Percentiles rank a stretch among this genome's conserved stretches.
Conservation (phyloP, 2,329 filamentous ascomycete genomes). For the Colletotrichum cuscutae region DNA sequence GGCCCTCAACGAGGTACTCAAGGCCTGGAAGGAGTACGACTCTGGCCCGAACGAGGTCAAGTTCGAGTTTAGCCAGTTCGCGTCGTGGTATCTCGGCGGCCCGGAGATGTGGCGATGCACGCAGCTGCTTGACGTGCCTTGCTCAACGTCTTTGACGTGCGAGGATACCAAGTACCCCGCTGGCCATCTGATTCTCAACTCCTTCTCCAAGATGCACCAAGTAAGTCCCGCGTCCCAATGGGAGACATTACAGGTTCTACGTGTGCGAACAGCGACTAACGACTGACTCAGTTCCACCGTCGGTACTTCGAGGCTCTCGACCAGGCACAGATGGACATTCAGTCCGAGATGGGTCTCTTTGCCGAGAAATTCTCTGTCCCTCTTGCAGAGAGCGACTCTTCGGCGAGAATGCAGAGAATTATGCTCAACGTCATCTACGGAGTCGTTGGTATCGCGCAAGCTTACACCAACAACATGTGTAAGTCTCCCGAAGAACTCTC, state of each 20-base stretch:
- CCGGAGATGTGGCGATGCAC: slow-evolving; percentile 19
- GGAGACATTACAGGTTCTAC: no score
- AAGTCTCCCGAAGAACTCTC: neutral
- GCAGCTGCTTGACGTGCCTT: slow-evolving; percentile 14
- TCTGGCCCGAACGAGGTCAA: neutral
- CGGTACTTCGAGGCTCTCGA: slow-evolving; percentile 16
- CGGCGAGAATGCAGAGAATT: neutral
- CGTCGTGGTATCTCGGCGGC: slow-evolving; percentile 9
- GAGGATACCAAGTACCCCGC: slow-evolving; percentile 12
- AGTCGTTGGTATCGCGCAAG: slow-evolving; percentile 5
- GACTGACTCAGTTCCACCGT: neutral
- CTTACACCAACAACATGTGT: slow-evolving; percentile 11
- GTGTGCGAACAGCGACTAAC: neutral
- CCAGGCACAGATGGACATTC: slow-evolving; percentile 6
- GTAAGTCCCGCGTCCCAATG: neutral
- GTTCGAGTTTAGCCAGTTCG: slow-evolving; percentile 25
- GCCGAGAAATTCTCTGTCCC: slow-evolving; percentile 12
- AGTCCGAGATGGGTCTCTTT: slow-evolving; percentile 6
- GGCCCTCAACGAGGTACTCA: neutral
- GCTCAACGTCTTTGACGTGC: neutral
- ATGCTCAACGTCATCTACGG: slow-evolving; percentile 13
- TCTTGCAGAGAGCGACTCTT: neutral
- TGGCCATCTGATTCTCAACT: slow-evolving; percentile 19
- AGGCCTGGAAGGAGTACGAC: slow-evolving; percentile 4
- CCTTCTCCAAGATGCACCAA: slow-evolving; percentile 19